A percentile compares a stretch with the other conserved stretches of the same genome.
Evolutionary conservation across 1,284 basidiomycete genomes (phyloP).

Genomic region (Microbotryum saponariae): DNA sequence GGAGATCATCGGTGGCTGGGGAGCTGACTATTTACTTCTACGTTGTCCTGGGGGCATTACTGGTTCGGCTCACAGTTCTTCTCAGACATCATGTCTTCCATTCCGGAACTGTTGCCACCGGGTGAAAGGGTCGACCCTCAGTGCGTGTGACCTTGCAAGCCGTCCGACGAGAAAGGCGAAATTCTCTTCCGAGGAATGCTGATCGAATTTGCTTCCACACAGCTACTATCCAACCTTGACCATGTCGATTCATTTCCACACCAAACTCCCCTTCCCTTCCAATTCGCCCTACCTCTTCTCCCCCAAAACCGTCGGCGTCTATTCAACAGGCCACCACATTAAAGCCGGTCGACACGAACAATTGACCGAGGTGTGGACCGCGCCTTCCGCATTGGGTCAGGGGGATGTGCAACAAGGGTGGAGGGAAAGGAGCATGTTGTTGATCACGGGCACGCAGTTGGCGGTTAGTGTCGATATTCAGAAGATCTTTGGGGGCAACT

Average conservation of each 20-base stretch:
- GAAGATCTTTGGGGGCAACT: background rate
- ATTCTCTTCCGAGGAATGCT: too few species aligned
- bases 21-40: background rate
- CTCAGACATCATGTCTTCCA: slow-evolving; percentile 6
- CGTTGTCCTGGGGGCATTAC: too few species aligned
- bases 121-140: background rate
- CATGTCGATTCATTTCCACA: slow-evolving; percentile 9
- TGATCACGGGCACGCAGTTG: slow-evolving; percentile 3
- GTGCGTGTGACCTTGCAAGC: background rate
- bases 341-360: slow-evolving; percentile 9
- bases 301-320: slow-evolving; percentile 1
- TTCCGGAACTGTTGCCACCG: slow-evolving; percentile 5
- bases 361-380: slow-evolving; percentile 10
- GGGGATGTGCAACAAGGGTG: slow-evolving; percentile 4
- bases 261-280: background rate
- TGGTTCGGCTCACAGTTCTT: slow-evolving; percentile 1
- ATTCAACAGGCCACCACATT: background rate
- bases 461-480: background rate
- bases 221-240: slow-evolving; percentile 3
- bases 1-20: too few species aligned
- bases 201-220: background rate
- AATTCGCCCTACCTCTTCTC: slow-evolving; percentile 1
- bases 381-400: slow-evolving; percentile 4
- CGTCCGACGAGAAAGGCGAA: too few species aligned
- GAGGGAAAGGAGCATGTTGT: background rate